Base-by-base conservation (phyloP, 2,329 filamentous ascomycete species). In the Chlorencoelia australis region DNA sequence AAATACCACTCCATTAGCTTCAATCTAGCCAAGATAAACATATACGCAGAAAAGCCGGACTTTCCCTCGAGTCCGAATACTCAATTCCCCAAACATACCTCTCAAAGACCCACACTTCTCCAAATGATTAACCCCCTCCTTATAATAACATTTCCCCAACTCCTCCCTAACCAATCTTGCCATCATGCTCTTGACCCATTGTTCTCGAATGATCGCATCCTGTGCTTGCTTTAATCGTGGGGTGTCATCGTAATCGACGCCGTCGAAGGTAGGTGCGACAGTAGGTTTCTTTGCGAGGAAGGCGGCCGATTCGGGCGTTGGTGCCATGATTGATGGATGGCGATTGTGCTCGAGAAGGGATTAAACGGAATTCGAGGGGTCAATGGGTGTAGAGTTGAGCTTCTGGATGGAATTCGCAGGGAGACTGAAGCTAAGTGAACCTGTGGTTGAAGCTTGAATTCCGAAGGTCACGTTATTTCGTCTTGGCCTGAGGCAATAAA, bases 111-210 rank as follows among this genome's bases (percentile, higher is more conserved):
- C 83, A 61, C 84, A 91, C 66, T 89, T 91, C 71, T 89, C 84
- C 59, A 91, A 63, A 60, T 91, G 84, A 62, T 91, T 91, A 48
- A 88, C 82, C 39, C 84, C 85, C 64, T 91, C 82, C 50, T 75
- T 71, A 62, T 77, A 75, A 64, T 91, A 91, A 68, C 84, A 91
- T 67, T 86, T 89, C 62, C 79, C 72, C 66, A 91, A 67, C 68
- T 91, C 84, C 59, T 89, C 81, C 46, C 82, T 69, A 37, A 91
- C 82, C 45, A 91, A 65, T 43, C 84, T 71, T 40, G 81, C 82
- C 84, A 88, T 91, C 84, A 91, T 91, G 59, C 80, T 79, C 59
- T 76, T 78, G 42, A 91, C 82, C 85, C 85, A 91, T 67, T 91
- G 84, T 66, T 91, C 84, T 45, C 83, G 73, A 52, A 91, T 74